Evolutionary conservation across 2,329 filamentous ascomycete genomes (phyloP), one percentile per base, ranked within the genome.

Genomic region (Colletotrichum sp.): DNA sequence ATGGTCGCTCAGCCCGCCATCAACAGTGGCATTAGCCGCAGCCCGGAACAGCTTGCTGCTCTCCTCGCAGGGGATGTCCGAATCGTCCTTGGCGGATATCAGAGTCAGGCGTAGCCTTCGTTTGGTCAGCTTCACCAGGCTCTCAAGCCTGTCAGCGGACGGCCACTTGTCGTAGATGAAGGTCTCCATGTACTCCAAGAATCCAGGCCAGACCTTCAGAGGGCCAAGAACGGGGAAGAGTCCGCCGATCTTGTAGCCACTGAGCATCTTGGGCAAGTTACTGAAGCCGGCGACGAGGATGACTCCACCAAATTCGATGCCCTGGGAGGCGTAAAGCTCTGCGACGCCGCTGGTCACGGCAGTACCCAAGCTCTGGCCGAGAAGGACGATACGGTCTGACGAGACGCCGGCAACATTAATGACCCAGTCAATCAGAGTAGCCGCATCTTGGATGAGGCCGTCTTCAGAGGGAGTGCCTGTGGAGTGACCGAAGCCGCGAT

Each of bases 361-460:
- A 1, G 96, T 98, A 28, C 96, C 96, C 1, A 99, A 90, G 80
- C 94, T 97, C 80, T 98, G 96, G 22, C 96, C 96, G 5, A 98
- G 87, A 32, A 98, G 88, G 5, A 96, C 92, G 77, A 98, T 97
- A 30, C 92, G 92, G 52, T 90, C 89, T 0, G 95, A 86, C 0
- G 94, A 89, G 22, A 98, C 89, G 0, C 90, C 86, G 16, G 93
- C 91, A 2, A 90, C 86, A 24, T 91, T 86, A 48, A 95, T 88
- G 12, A 94, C 92, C 86, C 94, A 98, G 76, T 95, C 90, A 5
- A 98, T 88, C 5, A 95, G 86, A 0, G 95, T 89, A 5, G 94
- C 88, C 18, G 93, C 95, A 82, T 99, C 96, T 6, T 91, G 91
- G 71, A 98, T 95, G 9, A 99, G 86, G 1, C 96, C 96, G 44